Evolutionary conservation across 176 grass and related monocot genomes (phyloP).

Genomic region (Musa acuminata): DNA sequence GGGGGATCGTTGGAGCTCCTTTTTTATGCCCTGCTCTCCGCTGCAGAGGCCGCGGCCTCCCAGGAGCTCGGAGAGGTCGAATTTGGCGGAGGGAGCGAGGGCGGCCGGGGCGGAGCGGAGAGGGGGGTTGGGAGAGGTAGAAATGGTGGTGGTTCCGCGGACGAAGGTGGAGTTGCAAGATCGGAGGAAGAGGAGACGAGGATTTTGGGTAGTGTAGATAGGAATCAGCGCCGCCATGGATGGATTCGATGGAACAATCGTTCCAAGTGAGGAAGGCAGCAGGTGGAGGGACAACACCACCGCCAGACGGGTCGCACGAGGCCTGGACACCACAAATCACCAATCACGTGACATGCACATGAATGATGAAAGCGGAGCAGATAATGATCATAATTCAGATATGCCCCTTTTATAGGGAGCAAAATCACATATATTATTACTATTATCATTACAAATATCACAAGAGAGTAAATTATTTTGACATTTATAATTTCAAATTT

Average conservation of each 20-base stretch:
- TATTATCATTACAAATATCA: too few relatives aligned
- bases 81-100: slow-evolving; percentile 23
- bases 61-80: slow-evolving; percentile 33
- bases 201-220: slow-evolving; percentile 16
- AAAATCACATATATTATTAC: too few relatives aligned
- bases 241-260: not conserved
- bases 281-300: too few relatives aligned
- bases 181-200: slow-evolving; percentile 23
- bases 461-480: too few relatives aligned
- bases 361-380: not conserved
- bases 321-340: not conserved
- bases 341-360: not conserved
- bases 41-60: slow-evolving; percentile 59
- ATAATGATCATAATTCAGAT: too few relatives aligned
- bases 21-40: slow-evolving; percentile 48
- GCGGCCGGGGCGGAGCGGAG: slow-evolving; percentile 18
- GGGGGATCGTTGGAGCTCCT: slow-evolving; percentile 29
- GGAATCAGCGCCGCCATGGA: slow-evolving; percentile 1
- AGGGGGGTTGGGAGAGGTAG: not conserved
- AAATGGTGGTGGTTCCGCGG: not conserved
- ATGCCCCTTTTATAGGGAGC: too few relatives aligned
- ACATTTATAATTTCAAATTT: too few relatives aligned
- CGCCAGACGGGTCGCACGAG: not conserved
- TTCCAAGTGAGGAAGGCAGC: not conserved
- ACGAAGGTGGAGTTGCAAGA: slow-evolving; percentile 19